Evolutionary conservation across 2,329 filamentous ascomycete species (phyloP).

Genomic region (Sclerotinia minor): DNA sequence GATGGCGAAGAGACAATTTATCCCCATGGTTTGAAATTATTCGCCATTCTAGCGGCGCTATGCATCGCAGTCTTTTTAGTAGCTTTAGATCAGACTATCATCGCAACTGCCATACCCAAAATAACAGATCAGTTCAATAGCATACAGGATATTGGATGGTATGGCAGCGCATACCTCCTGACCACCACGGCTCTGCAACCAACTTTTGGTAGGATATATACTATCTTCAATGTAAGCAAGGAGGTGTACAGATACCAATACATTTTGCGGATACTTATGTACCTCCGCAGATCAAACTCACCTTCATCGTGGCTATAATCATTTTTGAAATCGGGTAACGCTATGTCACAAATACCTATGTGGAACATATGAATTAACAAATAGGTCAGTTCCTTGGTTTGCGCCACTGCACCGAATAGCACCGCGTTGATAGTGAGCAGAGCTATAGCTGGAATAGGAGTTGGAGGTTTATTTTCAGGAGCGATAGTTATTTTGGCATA

Average conservation of each 20-base stretch:
- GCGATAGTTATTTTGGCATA: conserved; percentile 39
- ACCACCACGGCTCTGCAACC: conserved; percentile 42
- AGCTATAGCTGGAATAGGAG: conserved; percentile 40
- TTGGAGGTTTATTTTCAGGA: conserved; percentile 45
- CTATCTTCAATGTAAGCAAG: conserved; percentile 33
- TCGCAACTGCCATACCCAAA: conserved; percentile 45
- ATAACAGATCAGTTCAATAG: conserved; percentile 45
- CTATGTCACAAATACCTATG: not conserved
- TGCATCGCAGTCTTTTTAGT: conserved; percentile 40
- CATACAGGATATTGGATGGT: conserved; percentile 50
- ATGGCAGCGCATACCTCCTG: conserved; percentile 46
- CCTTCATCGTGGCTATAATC: conserved; percentile 38
- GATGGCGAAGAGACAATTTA: conserved; percentile 24
- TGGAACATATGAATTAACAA: conserved; percentile 1
- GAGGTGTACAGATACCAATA: not conserved
- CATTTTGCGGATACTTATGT: not conserved
- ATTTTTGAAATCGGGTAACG: conserved; percentile 39
- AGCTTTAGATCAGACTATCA: conserved; percentile 42
- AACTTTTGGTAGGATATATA: conserved; percentile 42
- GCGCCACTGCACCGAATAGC: conserved; percentile 39
- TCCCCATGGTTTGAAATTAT: conserved; percentile 33
- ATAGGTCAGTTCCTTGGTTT: conserved; percentile 34
- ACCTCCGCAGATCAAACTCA: conserved; percentile 37
- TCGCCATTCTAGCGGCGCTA: conserved; percentile 36
- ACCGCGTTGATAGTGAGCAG: conserved; percentile 40